Evolutionary conservation across 257 asterid species (phyloP).

Genomic region (Solanum lignicaule): DNA sequence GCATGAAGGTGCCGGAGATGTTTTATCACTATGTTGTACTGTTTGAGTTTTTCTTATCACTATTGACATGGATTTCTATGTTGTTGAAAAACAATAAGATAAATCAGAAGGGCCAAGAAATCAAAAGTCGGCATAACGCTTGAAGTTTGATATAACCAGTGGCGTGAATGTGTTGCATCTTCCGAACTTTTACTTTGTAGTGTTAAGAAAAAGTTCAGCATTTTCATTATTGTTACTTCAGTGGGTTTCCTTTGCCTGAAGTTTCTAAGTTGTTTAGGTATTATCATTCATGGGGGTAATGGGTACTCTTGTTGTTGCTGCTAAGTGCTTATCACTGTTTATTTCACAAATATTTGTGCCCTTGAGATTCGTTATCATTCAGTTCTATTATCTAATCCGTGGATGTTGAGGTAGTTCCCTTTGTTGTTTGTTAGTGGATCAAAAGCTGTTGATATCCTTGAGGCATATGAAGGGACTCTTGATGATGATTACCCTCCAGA

Average conservation of each 20-base stretch:
- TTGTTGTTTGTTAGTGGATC: conserved; percentile 50
- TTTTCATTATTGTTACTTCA: neutral
- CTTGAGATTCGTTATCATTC: neutral
- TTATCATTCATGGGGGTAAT: neutral
- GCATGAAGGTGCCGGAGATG: neutral
- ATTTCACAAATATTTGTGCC: neutral
- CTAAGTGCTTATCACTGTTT: neutral
- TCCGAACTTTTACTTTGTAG: neutral
- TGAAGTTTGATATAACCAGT: neutral
- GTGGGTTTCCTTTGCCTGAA: neutral
- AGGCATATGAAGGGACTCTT: conserved; percentile 98
- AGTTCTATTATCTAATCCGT: neutral
- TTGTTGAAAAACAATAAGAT: neutral
- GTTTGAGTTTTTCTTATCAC: neutral
- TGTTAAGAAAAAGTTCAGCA: neutral
- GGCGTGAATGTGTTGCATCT: neutral
- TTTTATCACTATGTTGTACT: neutral
- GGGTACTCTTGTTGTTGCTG: neutral
- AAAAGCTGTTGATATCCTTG: conserved; percentile 94
- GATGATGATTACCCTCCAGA: conserved; percentile 98
- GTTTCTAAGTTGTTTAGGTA: neutral
- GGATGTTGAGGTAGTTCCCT: conserved; percentile 1
- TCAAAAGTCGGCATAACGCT: neutral
- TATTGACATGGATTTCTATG: neutral
- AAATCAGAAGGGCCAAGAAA: neutral